Base-by-base conservation (phyloP, 352 stramenopile genomes). In the Phytophthora kernoviae region DNA sequence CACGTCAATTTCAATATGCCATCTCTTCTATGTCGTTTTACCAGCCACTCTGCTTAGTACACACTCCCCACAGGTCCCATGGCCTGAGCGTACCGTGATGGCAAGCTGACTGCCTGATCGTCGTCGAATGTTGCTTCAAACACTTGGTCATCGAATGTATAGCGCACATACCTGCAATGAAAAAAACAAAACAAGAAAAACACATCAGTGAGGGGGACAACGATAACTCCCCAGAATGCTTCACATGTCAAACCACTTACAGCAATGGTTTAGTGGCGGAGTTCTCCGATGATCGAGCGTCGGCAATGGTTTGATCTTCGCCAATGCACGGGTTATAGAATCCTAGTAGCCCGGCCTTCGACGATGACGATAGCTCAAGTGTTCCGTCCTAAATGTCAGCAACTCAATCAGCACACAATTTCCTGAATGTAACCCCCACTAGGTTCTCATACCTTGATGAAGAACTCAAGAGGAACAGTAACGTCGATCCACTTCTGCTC, bases 111-210 rank as follows among this genome's bases (percentile, higher is more conserved):
- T 8, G 63, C 75, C 58, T 93, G 81, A 11, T 84, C 55, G 56
- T 94, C 85, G 34, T 86, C 77, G 44, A 93, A 94, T 10, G 85
- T 93, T 18, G 81, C 85, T 70, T 94, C 85, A 44, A 90, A 94
- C 44, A 94, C 81, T 27, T 78, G 62, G 24, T 73, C 79, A 41
- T 85, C 73, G 59, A 81, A 91, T 24, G 81, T 65, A 63, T 94
- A 94, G 32, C 83, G 85, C 36, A 93, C 75, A 32, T 94, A 93
- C 24, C 84, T 93, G 46, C 46, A 59, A 46, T 15, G 1, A 14
- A 17, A 30, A n/a, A n/a, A n/a, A n/a, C n/a, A n/a, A n/a, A 7
- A 20, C 5, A 41, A 30, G 12, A 15, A 15, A 17, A 30, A 14
- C 22, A 51, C 14, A 11, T 50, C 58, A 6, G 51, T 45, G 7